These are phyloP conservation scores for Dryas alaskensis DNA, from an alignment of 306 rosid species.

Conservation along the genomic window DNA sequence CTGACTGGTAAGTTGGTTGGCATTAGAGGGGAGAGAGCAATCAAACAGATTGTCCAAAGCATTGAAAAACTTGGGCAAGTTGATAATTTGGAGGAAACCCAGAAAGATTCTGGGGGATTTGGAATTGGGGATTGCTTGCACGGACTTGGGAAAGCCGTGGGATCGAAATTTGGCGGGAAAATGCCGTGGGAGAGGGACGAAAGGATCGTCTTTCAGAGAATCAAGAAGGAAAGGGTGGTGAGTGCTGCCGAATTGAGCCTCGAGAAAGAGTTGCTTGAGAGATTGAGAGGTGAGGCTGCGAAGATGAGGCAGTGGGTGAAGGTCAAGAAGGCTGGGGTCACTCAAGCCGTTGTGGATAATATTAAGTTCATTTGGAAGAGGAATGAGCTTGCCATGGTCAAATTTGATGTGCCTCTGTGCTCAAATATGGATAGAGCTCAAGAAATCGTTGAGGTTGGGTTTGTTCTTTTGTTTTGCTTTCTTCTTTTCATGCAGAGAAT, in stretches of 20 bases:
- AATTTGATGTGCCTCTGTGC: conserved; percentile 71
- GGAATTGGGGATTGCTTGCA: conserved; percentile 46
- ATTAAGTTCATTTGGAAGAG: conserved; percentile 54
- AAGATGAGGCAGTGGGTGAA: conserved; percentile 68
- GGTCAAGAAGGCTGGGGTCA: conserved; percentile 87
- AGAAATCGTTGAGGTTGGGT: conserved; percentile 76
- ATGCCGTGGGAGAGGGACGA: conserved; percentile 88
- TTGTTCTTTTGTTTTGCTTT: background rate
- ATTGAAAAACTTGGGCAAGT: conserved; percentile 44
- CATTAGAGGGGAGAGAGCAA: conserved; percentile 48
- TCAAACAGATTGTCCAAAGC: conserved; percentile 49
- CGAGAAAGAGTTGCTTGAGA: conserved; percentile 53
- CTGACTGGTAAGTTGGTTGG: conserved; percentile 40
- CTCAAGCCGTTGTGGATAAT: conserved; percentile 59
- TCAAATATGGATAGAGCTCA: conserved; percentile 85
- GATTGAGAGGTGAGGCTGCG: conserved; percentile 68
- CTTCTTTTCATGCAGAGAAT: background rate
- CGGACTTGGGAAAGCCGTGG: conserved; percentile 25
- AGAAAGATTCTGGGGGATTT: conserved; percentile 25
- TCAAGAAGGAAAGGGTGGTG: conserved; percentile 43
- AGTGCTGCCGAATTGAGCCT: conserved; percentile 56
- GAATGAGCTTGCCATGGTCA: conserved; percentile 78
- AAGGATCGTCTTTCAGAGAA: conserved; percentile 34
- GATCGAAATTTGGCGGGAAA: conserved; percentile 29
- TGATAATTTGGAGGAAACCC: conserved; percentile 27